Evolutionary conservation across 2,329 filamentous ascomycete species (phyloP), one percentile per base, ranked within the genome.

Genomic region (Fusarium chlamydosporum): DNA sequence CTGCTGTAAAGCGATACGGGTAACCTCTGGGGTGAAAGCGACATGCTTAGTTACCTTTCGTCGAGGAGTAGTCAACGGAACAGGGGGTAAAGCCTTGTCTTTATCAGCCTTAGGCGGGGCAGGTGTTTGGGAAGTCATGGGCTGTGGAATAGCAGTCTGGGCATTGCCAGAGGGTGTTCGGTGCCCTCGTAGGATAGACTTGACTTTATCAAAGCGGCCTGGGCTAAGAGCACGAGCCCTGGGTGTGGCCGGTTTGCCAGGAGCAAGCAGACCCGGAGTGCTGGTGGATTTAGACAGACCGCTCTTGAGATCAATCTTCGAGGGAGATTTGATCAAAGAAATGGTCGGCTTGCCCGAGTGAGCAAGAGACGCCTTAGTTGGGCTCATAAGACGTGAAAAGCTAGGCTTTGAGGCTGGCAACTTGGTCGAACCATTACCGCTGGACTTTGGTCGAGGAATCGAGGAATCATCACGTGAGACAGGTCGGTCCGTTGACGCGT

Each of bases 21-120:
- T 86, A 35, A 90, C 89, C 64, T 88, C 89, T 0, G 90, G 90
- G 0, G 91, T 93, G 74, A 97, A 97, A 51, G 92, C 89, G 35
- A 97, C 92, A 57, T 88, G 90, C 81, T 96, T 97, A 18, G 80
- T 77, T 37, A 83, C 76, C 78, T 89, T 92, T 26, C 89, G 86
- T 33, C 89, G 89, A 9, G 91, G 91, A 2, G 91, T 93, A 7
- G 88, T 89, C 56, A 88, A 80, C 7, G 86, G 83, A 18, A 84
- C 76, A 4, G 82, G 76, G 52, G 85, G 85, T 33, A 89, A 76
- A 23, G 83, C 80, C 71, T 87, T 88, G 37, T 88, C 82, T 72
- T 86, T 88, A 33, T 88, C 82, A 13, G 85, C 76, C 18, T 77
- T 79, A 3, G 75, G 69, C 9, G 82, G 80, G 10, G 76, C 80